Evolutionary conservation across 768 basidiomycete species (phyloP), one percentile per base, ranked within the genome.

Genomic region (Amanita pallidorosea): DNA sequence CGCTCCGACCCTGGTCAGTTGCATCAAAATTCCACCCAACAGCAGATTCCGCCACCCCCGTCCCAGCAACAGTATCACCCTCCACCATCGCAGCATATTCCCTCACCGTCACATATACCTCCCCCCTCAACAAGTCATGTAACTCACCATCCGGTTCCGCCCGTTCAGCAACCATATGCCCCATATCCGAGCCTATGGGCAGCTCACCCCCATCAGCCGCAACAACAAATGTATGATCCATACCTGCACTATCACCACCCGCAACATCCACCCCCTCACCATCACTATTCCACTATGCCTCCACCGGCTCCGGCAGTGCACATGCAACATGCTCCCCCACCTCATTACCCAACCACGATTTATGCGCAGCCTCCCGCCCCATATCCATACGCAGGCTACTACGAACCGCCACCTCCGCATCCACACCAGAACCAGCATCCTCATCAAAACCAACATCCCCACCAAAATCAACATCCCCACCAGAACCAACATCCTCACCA

Each of bases 391-490:
- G 25, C 54, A 25, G 53, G 52, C 18, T 59, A 61, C 52, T 58
- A 63, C 51, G 63, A 63, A 20, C 52, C 27, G 15, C 45, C 51
- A 25, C 60, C 58, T 8, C 61, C 61, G 13, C 65, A 64, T 29
- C 59, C 60, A 11, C 65, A 58, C 27, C 64, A 61, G 22, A 58
- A 58, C 33, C 65, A 64, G 12, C 63, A 61, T 41, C 61, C 55
- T 60, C 29, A 31, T 4, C 31, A 31, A 31, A 31, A 31, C 11
- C 31, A 31, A 7, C 63, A 61, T 38, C 61, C 55, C 58, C 27
- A 29, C 27, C 27, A 29, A 9, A 29, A 29, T 5, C 27, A 29
- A 9, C 63, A 61, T 37, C 61, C 55, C 58, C 31, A 31, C 3
- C 31, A 31, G 4, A 31, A 31, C 11, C 31, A 64, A 11, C 63